A percentile compares a stretch with the other conserved stretches of the same genome.
Conservation (phyloP, 2,329 filamentous ascomycete species). For the Didymella keratinophila region DNA sequence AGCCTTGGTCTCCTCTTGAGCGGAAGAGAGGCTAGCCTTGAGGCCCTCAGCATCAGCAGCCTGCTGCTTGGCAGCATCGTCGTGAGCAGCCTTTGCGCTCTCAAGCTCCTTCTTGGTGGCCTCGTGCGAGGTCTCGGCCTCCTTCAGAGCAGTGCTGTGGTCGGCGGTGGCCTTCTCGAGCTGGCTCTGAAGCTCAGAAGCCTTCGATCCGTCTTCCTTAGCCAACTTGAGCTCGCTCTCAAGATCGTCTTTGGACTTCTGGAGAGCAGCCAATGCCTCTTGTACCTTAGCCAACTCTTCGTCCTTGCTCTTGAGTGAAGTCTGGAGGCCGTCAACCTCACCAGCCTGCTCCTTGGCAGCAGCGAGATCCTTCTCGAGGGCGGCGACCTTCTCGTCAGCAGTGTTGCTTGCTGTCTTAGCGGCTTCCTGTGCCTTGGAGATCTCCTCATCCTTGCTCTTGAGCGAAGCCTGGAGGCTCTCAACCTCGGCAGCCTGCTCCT, state of each 20-base stretch:
- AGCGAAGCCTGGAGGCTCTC: slow-evolving; percentile 14
- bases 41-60: not conserved
- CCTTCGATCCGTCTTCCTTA: slow-evolving; percentile 29
- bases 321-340: not conserved
- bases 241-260: slow-evolving; percentile 29
- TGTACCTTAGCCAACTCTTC: slow-evolving; percentile 1
- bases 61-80: slow-evolving; percentile 17
- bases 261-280: slow-evolving; percentile 19
- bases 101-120: slow-evolving; percentile 24
- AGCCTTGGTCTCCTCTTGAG: slow-evolving; percentile 23
- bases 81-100: slow-evolving; percentile 15
- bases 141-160: slow-evolving; percentile 31
- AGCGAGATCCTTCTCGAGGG: slow-evolving; percentile 39
- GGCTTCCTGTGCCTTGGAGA: slow-evolving; percentile 24
- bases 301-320: not conserved
- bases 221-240: slow-evolving; percentile 31
- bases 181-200: slow-evolving; percentile 32
- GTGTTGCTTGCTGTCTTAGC: slow-evolving; percentile 32
- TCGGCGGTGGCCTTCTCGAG: slow-evolving; percentile 33
- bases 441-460: slow-evolving; percentile 23
- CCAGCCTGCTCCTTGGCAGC: slow-evolving; percentile 27
- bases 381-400: slow-evolving; percentile 34
- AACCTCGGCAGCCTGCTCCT: slow-evolving; percentile 21
- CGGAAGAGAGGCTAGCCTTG: slow-evolving; percentile 14
- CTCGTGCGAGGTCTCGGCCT: slow-evolving; percentile 24